Evolutionary conservation across 108 stramenopile genomes (phyloP).

Genomic region (Nitzschia inconspicua): DNA sequence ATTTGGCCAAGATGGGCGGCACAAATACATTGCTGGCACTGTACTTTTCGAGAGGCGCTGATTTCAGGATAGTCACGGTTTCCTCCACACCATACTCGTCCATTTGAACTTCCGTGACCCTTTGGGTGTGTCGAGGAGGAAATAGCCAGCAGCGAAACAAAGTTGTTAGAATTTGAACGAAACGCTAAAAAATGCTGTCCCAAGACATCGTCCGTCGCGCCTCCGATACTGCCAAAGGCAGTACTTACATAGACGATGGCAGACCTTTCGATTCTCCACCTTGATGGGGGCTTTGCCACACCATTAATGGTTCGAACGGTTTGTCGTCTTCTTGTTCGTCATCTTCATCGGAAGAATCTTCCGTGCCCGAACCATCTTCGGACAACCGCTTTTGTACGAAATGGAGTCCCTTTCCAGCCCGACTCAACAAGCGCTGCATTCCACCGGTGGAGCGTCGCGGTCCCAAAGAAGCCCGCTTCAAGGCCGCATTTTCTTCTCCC

Average conservation of each 20-base stretch:
- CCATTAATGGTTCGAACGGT: constrained; percentile 73
- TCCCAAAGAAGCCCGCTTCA: constrained; percentile 54
- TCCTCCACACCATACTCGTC: constrained; percentile 89
- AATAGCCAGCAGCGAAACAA: neutral
- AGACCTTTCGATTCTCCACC: constrained; percentile 80
- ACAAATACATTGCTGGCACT: constrained; percentile 76
- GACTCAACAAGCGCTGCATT: constrained; percentile 69
- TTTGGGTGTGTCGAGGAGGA: constrained; percentile 13
- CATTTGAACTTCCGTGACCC: constrained; percentile 56
- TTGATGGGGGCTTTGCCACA: constrained; percentile 81
- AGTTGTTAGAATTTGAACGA: constrained; percentile 7
- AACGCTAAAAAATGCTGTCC: neutral
- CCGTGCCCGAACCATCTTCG: constrained; percentile 10
- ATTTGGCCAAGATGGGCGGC: constrained; percentile 90
- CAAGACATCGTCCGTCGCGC: neutral
- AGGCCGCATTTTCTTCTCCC: constrained; percentile 54
- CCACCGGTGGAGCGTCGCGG: constrained; percentile 66
- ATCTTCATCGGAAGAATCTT: constrained; percentile 42
- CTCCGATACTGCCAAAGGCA: neutral
- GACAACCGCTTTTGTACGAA: constrained; percentile 38
- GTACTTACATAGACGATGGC: constrained; percentile 54
- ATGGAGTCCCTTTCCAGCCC: constrained; percentile 64
- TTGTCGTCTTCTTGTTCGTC: constrained; percentile 52
- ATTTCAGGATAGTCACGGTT: constrained; percentile 43
- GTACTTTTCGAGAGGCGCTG: constrained; percentile 60